Base-by-base conservation (phyloP, 768 basidiomycete genomes). In the Rhodotorula diobovata region DNA sequence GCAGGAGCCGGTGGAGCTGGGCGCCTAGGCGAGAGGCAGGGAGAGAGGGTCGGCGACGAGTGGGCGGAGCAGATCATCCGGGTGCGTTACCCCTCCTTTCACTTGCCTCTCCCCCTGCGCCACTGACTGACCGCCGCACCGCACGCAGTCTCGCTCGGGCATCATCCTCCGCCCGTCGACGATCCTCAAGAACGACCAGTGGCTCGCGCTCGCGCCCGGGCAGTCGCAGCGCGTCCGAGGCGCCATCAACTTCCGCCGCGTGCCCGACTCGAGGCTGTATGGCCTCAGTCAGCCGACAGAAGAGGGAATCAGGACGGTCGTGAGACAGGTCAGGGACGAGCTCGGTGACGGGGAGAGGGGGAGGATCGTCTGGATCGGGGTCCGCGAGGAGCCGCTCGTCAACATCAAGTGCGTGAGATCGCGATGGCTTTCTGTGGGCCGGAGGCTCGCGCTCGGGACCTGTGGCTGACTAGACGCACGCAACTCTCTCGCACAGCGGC, bases 21-120 rank as follows among this genome's bases (percentile, higher is more conserved):
- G 11, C 88, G 68, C 81, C 86, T 32, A 92, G 92, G 18, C 30
- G 20, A 39, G 53, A 21, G 16, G 92, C 91, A 43, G 41, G 41
- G 41, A 43, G 90, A 89, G 78, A 86, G 96, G 55, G 82, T 94
- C 2, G 95, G 93, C 10, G 94, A 97, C 78, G 96, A 99, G 79
- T 98, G 92, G 83, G 92, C 91, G 6, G 90, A 91, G 53, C 91
- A 94, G 79, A 92, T 98, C 56, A 87, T 99, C 43, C 89, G 89
- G 84, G 91, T 90, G 68, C 39, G 83, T 69, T 39, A n/a, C 14
- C 28, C 25, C 21, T 58, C 53, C 35, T 20, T 10, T 57, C 46
- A 32, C 30, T 46, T n/a, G 4, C 30, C 28, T 6, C 15, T 11
- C 15, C 41, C 39, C 41, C 23, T 34, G 18, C 37, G 39, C 7